These are phyloP conservation scores for Priceomyces melissophilus DNA, from an alignment of 805 yeast genomes.

Conservation along the genomic window DNA sequence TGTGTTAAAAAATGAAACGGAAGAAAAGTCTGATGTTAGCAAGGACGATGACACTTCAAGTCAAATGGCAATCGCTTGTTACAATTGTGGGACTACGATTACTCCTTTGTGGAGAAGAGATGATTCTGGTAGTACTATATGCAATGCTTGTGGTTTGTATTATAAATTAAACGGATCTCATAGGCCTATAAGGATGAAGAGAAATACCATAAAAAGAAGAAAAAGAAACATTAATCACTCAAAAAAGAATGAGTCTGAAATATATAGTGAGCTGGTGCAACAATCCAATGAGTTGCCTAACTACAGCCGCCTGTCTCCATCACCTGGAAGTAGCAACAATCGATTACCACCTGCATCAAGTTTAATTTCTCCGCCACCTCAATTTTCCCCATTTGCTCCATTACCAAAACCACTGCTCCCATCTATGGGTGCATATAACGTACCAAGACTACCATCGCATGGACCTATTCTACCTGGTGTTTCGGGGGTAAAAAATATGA, in stretches of 20 bases:
- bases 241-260: slow-evolving; percentile 8
- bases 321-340: no score
- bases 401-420: slow-evolving; percentile 11
- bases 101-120: slow-evolving; percentile 88
- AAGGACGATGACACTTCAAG: slow-evolving; percentile 2
- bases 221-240: slow-evolving; percentile 39
- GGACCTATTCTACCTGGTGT: no score
- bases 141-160: slow-evolving; percentile 86
- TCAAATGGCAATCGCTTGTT: slow-evolving; percentile 65
- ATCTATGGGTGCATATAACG: slow-evolving; percentile 32
- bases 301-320: no score
- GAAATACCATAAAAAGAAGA: slow-evolving; percentile 70
- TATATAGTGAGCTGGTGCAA: neutral
- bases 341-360: no score
- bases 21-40: slow-evolving; percentile 3
- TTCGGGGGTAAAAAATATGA: neutral
- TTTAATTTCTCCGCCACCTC: no score
- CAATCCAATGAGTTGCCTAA: neutral
- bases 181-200: slow-evolving; percentile 73
- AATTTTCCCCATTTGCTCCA: no score
- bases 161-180: slow-evolving; percentile 71
- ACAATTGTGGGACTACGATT: slow-evolving; percentile 78
- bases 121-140: slow-evolving; percentile 75
- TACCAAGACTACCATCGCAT: slow-evolving; percentile 15
- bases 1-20: slow-evolving; percentile 22